Evolutionary conservation across 2,329 filamentous ascomycete genomes (phyloP).

Genomic region (Stagonosporopsis cucurbitacearum): DNA sequence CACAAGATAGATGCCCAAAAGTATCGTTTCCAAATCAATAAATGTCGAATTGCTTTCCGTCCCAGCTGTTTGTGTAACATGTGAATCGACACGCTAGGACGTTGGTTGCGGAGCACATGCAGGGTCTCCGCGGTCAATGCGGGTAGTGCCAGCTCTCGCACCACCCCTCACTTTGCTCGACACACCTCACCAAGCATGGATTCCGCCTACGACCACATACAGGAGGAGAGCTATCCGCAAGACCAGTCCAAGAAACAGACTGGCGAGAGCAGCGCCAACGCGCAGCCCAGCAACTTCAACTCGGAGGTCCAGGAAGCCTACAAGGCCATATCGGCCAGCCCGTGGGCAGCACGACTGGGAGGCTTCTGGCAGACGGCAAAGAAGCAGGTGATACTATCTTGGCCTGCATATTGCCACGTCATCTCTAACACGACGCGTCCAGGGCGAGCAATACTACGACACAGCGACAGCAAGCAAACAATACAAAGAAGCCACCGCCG

Average conservation of each 20-base stretch:
- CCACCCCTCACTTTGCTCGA: conserved; percentile 7
- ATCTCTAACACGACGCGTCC: conserved; percentile 18
- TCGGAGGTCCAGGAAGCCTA: conserved; percentile 94
- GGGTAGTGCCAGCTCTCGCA: conserved; percentile 20
- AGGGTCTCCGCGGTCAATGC: conserved; percentile 15
- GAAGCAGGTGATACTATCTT: conserved; percentile 71
- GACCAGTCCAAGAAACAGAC: conserved; percentile 57
- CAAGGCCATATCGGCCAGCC: conserved; percentile 87
- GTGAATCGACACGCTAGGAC: conserved; percentile 18
- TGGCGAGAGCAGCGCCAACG: conserved; percentile 49
- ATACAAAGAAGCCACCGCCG: conserved; percentile 82
- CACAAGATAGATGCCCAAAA: not conserved
- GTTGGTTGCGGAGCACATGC: conserved; percentile 27
- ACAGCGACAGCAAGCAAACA: conserved; percentile 82
- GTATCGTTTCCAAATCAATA: not conserved
- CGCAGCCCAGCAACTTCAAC: conserved; percentile 67
- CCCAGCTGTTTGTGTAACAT: conserved; percentile 5
- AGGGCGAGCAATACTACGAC: conserved; percentile 88
- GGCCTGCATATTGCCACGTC: not conserved
- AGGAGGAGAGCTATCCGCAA: conserved; percentile 72
- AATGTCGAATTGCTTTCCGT: not conserved
- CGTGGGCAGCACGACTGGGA: conserved; percentile 88
- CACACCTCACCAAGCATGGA: conserved; percentile 68
- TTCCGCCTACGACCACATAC: conserved; percentile 95
- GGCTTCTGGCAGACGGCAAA: conserved; percentile 91